Evolutionary conservation across 345 rosid species (phyloP).

Genomic region (Linum lewisii): DNA sequence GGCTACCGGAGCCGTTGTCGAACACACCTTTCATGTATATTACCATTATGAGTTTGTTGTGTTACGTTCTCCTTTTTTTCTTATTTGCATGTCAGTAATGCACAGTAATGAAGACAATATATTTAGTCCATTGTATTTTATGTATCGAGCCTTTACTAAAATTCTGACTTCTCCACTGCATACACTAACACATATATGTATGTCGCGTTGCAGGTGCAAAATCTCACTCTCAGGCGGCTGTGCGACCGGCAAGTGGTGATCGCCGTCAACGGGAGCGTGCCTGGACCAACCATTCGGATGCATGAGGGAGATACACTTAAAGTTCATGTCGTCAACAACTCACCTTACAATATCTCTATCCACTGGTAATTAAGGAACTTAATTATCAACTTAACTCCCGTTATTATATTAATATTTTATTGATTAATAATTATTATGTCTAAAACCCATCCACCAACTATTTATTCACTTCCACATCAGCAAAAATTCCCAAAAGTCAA

Average conservation of each 20-base stretch:
- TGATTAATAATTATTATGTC: too few species aligned
- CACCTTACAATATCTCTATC: constrained; percentile 76
- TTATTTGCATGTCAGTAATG: too few species aligned
- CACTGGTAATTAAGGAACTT: constrained; percentile 71
- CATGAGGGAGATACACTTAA: constrained; percentile 70
- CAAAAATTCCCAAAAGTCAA: not conserved
- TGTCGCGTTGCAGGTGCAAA: constrained; percentile 79
- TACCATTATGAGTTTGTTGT: too few species aligned
- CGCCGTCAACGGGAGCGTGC: constrained; percentile 67
- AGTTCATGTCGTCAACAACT: constrained; percentile 59
- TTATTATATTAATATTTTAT: too few species aligned
- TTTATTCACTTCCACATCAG: not conserved
- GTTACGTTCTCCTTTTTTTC: too few species aligned
- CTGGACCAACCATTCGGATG: constrained; percentile 59
- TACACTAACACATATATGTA: too few species aligned
- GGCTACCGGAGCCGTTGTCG: constrained; percentile 59
- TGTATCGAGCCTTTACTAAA: too few species aligned
- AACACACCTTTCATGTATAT: constrained; percentile 62
- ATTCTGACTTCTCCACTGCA: too few species aligned
- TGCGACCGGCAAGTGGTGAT: constrained; percentile 54
- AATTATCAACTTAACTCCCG: too few species aligned
- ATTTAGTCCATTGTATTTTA: too few species aligned
- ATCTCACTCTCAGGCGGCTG: constrained; percentile 38
- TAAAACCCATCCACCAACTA: not conserved
- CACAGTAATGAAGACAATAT: too few species aligned